Evolutionary conservation across 177 flowering plant species (phyloP).

Genomic region (Tripterygium wilfordii): DNA sequence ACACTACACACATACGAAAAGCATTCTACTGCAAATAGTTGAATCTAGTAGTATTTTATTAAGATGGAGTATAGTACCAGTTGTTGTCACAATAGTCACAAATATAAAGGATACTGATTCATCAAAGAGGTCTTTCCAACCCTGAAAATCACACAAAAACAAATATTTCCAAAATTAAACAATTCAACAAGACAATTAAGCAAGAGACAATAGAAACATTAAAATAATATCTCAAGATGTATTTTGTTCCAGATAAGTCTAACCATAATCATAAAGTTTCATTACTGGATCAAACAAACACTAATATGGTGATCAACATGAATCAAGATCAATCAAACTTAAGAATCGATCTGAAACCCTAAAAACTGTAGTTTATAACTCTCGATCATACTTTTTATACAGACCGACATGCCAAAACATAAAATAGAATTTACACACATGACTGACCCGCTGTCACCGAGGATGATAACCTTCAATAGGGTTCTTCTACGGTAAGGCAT

Average conservation of each 20-base stretch:
- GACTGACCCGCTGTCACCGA: slow-evolving; percentile 92
- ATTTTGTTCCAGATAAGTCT: neutral
- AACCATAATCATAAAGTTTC: neutral
- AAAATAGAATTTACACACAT: neutral
- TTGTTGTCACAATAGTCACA: too few species aligned
- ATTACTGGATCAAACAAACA: neutral
- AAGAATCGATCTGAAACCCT: slow-evolving; percentile 2
- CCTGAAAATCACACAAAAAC: slow-evolving; percentile 40
- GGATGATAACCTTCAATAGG: slow-evolving; percentile 93
- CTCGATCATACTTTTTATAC: too few species aligned
- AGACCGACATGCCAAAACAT: neutral
- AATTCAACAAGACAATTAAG: neutral
- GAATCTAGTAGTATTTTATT: too few species aligned
- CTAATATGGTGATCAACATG: too few species aligned
- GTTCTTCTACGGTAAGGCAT: slow-evolving; percentile 86
- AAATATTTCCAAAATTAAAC: neutral
- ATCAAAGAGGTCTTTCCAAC: slow-evolving; percentile 98
- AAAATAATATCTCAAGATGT: neutral
- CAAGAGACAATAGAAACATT: neutral
- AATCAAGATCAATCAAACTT: slow-evolving; percentile 16
- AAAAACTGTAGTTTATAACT: neutral
- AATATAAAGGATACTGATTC: slow-evolving; percentile 98
- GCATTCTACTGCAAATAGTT: too few species aligned
- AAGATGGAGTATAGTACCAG: too few species aligned
- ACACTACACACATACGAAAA: too few species aligned